phyloP scores from a whole-genome alignment of 2,329 filamentous ascomycete genomes.

The Epichloe bromicola region DNA sequence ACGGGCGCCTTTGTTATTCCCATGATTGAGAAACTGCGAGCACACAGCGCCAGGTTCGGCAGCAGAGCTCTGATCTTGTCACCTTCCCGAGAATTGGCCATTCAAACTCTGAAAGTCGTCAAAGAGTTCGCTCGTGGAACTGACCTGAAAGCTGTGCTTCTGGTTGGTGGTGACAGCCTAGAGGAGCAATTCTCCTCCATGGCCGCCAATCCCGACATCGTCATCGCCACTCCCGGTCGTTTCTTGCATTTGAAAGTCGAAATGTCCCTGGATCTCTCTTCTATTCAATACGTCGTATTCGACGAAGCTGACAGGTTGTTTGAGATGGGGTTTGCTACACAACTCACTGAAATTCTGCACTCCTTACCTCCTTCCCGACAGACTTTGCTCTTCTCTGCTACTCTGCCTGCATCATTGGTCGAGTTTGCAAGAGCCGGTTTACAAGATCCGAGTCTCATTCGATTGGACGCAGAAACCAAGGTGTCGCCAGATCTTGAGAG shows the following conservation, averaged over 20 bases:
- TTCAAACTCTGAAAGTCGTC: conserved; percentile 92
- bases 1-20: conserved; percentile 96
- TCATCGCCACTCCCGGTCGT: conserved; percentile 92
- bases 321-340: conserved; percentile 95
- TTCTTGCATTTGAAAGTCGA: conserved; percentile 96
- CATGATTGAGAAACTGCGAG: conserved; percentile 88
- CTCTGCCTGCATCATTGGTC: conserved; percentile 82
- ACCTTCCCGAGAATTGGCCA: conserved; percentile 82
- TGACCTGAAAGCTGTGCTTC: conserved; percentile 75
- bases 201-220: conserved; percentile 89
- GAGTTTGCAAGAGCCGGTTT: conserved; percentile 91
- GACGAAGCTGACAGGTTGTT: conserved; percentile 95
- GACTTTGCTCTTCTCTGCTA: conserved; percentile 90
- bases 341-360: conserved; percentile 85
- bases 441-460: conserved; percentile 80
- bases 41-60: conserved; percentile 77
- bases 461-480: conserved; percentile 89
- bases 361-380: conserved; percentile 74
- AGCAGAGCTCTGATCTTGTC: conserved; percentile 79
- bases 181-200: conserved; percentile 92
- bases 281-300: conserved; percentile 88
- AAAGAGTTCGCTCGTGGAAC: conserved; percentile 88
- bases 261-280: conserved; percentile 84
- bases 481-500: conserved; percentile 92
- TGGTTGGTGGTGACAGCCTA: conserved; percentile 89